A percentile compares a stretch with the other conserved stretches of the same genome.
Evolutionary conservation across 1,284 basidiomycete genomes (phyloP).

Genomic region (Ceratobasidium sp.): DNA sequence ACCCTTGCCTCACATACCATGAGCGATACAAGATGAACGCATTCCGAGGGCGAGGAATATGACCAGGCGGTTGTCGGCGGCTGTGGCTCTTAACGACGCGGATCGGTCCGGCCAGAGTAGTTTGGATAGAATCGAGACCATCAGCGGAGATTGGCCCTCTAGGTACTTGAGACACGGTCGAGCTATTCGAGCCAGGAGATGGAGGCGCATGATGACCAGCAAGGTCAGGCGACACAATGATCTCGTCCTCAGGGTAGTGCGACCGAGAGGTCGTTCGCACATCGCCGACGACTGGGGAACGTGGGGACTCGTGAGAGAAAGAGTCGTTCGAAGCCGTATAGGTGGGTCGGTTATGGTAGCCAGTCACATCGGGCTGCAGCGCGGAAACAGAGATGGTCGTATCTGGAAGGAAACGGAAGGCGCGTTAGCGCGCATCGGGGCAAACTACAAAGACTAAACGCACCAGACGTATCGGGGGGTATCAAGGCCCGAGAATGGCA

Average conservation of each 20-base stretch:
- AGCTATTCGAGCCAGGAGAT: conserved; percentile 5
- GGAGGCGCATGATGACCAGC: not conserved
- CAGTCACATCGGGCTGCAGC: conserved; percentile 3
- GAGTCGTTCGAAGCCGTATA: conserved; percentile 1
- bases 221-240: not conserved
- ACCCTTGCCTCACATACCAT: conserved; percentile 36
- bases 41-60: conserved; percentile 40
- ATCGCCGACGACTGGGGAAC: not conserved
- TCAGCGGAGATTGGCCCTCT: not conserved
- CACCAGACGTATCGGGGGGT: conserved; percentile 9
- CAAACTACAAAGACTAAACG: not conserved
- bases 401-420: conserved; percentile 18
- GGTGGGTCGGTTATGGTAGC: not conserved
- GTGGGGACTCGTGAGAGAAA: conserved; percentile 3
- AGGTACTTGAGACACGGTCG: not conserved
- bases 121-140: not conserved
- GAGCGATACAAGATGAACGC: conserved; percentile 41
- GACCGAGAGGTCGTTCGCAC: not conserved
- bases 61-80: conserved; percentile 37
- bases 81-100: conserved; percentile 34
- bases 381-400: not conserved
- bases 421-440: not conserved
- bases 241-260: conserved; percentile 1
- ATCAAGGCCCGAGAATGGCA: conserved; percentile 13
- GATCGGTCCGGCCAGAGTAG: not conserved